phyloP scores from a whole-genome alignment of 1,284 basidiomycete genomes.

The Pseudozyma tsukubaensis region DNA sequence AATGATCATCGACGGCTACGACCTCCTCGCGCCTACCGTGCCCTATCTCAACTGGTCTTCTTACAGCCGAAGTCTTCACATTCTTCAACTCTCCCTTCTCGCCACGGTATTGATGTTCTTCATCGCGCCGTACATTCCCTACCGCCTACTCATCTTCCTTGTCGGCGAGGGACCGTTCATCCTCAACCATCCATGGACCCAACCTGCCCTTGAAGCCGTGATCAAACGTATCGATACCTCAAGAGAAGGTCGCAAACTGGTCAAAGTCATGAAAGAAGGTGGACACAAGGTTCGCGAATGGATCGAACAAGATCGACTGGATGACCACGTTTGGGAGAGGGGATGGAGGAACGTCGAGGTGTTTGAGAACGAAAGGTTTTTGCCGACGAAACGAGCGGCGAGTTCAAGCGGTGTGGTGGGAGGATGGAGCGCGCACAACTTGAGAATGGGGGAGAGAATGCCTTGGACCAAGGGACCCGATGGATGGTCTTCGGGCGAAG shows the following conservation, averaged over 20 bases:
- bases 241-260: constrained; percentile 39
- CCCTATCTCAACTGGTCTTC: constrained; percentile 68
- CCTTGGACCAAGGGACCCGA: constrained; percentile 65
- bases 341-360: constrained; percentile 66
- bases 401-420: constrained; percentile 38
- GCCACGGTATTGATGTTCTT: constrained; percentile 61
- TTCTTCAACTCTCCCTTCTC: constrained; percentile 62
- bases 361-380: constrained; percentile 63
- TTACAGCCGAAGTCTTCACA: constrained; percentile 59
- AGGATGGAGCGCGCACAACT: constrained; percentile 52
- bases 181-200: constrained; percentile 65
- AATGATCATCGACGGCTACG: constrained; percentile 66
- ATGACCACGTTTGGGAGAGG: constrained; percentile 62
- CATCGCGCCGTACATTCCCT: constrained; percentile 61
- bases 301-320: constrained; percentile 63
- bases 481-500: constrained; percentile 56
- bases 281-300: constrained; percentile 54
- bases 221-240: constrained; percentile 39
- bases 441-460: constrained; percentile 50
- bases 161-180: constrained; percentile 66
- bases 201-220: constrained; percentile 58
- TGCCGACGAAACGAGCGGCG: constrained; percentile 17
- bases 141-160: constrained; percentile 58
- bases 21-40: constrained; percentile 60
- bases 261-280: constrained; percentile 40